Evolutionary conservation across 768 basidiomycete genomes (phyloP), one percentile per base, ranked within the genome.

Genomic region (Psilocybe cyanescens): DNA sequence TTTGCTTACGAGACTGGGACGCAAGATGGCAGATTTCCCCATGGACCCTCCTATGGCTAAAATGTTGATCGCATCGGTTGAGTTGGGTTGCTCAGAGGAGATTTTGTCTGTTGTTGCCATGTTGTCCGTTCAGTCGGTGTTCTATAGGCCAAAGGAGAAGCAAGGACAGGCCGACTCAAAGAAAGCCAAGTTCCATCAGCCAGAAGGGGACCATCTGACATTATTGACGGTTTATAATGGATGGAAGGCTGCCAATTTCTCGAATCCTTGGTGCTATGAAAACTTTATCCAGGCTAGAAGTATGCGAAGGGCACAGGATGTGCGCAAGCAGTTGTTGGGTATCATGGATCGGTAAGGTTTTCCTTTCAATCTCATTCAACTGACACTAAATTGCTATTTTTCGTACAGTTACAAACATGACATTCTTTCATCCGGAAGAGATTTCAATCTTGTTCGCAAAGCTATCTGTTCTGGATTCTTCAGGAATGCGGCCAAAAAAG

Each of bases 21-120:
- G 97, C 59, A 99, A 99, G 78, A 99, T 99, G 97, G 97, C 97
- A 1, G 97, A 99, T 74, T 98, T 99, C 78, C 97, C 97, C 11
- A 94, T 99, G 89, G 96, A 99, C 60, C 97, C 97, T 4, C 87
- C 94, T 0, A 76, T 95, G 48, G 95, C 97, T 3, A 99, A 99
- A 78, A 99, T 97, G 96, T 77, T 99, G 51, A 99, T 99, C 71
- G 94, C 95, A 3, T 97, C 95, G 1, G 96, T 98, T 9, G 97
- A 99, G 70, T 83, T 97, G 55, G 95, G 95, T 9, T 99, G 97
- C 71, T 99, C 97, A 0, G 97, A 99, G 70, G 97, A 99, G 74
- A 97, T 99, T 65, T 76, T 99, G 45, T 97, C 94, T 3, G 91
- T 99, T 55, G 95, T 98, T 1, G 97, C 96, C 8, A 99, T 99